Evolutionary conservation across 2,329 filamentous ascomycete genomes (phyloP), one percentile per base, ranked within the genome.

Genomic region (Xylogone sp.): DNA sequence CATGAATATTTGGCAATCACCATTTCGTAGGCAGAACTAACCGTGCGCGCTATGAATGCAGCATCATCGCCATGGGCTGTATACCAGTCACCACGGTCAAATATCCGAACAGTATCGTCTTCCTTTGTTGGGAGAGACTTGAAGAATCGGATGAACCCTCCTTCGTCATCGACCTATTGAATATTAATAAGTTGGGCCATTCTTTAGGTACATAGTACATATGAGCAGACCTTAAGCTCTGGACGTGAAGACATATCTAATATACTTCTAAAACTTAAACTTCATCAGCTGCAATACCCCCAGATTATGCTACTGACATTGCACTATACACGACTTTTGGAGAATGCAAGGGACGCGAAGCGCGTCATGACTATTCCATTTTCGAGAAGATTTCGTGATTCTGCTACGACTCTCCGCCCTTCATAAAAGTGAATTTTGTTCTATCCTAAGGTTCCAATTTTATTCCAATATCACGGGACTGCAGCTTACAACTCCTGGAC

Each of bases 81-180:
- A 69, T 97, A 97, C 81, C 86, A 99, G 67, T 99, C 94, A 31
- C 89, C 88, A 58, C 94, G 84, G 65, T 97, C 92, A 66, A 97
- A 97, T 54, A 99, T 87, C 49, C 94, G 86, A 49, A 99, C 79
- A 0, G 90, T 92, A 50, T 88, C 87, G 39, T 84, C 79, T 60
- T 84, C 82, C 49, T 84, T 83, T 13, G 75, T 64, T 5, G 90
- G 84, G 2, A 99, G 79, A n/a, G 85, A 87, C 62, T 93, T 93
- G 77, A 95, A 99, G 74, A 91, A 96, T 61, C 87, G 90, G 73
- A 97, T 97, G 77, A 99, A 99, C 60, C 93, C 91, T 65, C 87
- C 85, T 75, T 99, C 94, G 67, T 99, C 94, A 65, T 99, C 95
- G 67, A 97, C 90, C 88, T 92, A 51, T 12, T 31, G 2, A 45